Base-by-base conservation (phyloP, 768 basidiomycete genomes). In the Pluteus cervinus region DNA sequence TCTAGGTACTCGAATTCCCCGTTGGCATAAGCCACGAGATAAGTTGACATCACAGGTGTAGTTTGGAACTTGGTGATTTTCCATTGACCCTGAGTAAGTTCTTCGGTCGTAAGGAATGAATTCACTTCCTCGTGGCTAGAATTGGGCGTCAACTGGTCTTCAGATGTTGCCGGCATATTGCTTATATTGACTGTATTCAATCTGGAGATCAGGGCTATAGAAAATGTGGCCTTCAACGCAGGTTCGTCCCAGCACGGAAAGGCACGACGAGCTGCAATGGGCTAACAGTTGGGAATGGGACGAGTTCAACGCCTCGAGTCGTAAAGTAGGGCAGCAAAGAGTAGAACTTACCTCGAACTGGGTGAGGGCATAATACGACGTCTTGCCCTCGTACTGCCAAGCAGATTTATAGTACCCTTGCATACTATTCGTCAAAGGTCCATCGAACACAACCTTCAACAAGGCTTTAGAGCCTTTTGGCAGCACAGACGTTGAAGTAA, bases 221-320 rank as follows among this genome's bases (percentile, higher is more conserved):
- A 52, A 54, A 83, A 87, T 2, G 82, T 90, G 1, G 91, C 84
- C 58, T 97, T 97, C 48, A 93, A 68, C 24, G 77, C 68, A 11
- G 93, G 94, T 54, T 96, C 92, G 54, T 96, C 93, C 87, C 88
- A 94, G 64, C 83, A 88, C 17, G 87, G 87, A 57, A 89, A 86
- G 5, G 83, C 77, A 29, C 76, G 73, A 33, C 92, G 69, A 7
- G 93, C 92, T 41, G 81, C 81, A 28, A 86, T 94, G 25, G 92
- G 81, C 82, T 94, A 46, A n/a, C n/a, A n/a, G n/a, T n/a, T n/a
- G n/a, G n/a, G n/a, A n/a, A n/a, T n/a, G n/a, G n/a, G n/a, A n/a
- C n/a, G n/a, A n/a, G n/a, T n/a, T n/a, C n/a, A n/a, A n/a, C n/a
- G n/a, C n/a, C n/a, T n/a, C n/a, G n/a, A n/a, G n/a, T n/a, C 10